Evolutionary conservation across 176 grass and related monocot genomes (phyloP).

Genomic region (Eragrostis nindensis): DNA sequence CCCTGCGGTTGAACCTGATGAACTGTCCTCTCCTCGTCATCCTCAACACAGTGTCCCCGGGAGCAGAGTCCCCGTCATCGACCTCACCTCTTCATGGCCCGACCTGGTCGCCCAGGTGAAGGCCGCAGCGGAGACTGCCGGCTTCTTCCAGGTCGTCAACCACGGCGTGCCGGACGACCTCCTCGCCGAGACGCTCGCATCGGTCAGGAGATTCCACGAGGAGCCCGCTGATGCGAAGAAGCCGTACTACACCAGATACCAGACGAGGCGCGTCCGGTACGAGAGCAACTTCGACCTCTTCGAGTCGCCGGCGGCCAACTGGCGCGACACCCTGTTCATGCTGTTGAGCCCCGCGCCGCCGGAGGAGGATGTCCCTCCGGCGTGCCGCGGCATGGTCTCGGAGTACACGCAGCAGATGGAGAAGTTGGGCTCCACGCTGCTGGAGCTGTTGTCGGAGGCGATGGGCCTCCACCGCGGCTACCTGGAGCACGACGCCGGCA

Average conservation of each 20-base stretch:
- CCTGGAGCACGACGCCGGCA: too few relatives aligned
- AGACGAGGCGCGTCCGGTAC: conserved; percentile 23
- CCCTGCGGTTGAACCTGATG: too few relatives aligned
- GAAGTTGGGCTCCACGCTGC: too few relatives aligned
- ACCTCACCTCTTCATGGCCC: too few relatives aligned
- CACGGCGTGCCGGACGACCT: background rate
- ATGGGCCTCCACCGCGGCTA: too few relatives aligned
- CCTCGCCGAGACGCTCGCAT: conserved; percentile 42
- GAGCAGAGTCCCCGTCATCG: too few relatives aligned
- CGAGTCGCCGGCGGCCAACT: conserved; percentile 46
- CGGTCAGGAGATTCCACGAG: conserved; percentile 28
- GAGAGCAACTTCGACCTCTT: conserved; percentile 58
- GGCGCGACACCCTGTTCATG: conserved; percentile 49
- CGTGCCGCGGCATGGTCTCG: too few relatives aligned
- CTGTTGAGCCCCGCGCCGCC: background rate
- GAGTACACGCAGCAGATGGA: too few relatives aligned
- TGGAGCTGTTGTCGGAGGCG: too few relatives aligned
- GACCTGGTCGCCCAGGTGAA: background rate
- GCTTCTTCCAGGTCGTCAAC: background rate
- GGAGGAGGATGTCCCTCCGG: too few relatives aligned
- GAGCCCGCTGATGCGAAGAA: conserved; percentile 35
- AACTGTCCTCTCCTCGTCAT: too few relatives aligned
- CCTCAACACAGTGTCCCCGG: too few relatives aligned
- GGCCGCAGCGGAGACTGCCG: background rate
- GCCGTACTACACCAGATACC: conserved; percentile 59